Conservation (phyloP, 495 filamentous ascomycete genomes). For the Neurospora intermedia region DNA sequence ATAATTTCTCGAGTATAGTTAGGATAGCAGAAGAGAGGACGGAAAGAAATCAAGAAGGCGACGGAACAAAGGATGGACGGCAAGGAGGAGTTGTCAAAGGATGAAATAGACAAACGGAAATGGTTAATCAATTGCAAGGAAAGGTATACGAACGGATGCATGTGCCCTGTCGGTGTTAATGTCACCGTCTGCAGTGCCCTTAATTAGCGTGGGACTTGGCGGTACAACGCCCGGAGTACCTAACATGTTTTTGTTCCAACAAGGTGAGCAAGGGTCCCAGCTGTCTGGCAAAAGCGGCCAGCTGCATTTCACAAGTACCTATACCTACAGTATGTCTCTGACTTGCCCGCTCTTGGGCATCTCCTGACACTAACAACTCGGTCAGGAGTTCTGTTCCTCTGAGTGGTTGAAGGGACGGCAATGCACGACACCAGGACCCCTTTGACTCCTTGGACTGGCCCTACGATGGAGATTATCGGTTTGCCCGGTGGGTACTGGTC, state of each 20-base stretch:
- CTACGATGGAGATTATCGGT: neutral
- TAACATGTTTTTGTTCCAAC: neutral
- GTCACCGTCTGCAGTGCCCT: neutral
- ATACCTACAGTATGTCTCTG: too few species aligned
- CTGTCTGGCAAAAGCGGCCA: conserved; percentile 10
- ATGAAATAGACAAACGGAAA: neutral
- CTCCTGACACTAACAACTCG: neutral
- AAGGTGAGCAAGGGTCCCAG: conserved; percentile 1
- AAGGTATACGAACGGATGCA: neutral
- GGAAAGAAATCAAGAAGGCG: conserved; percentile 21
- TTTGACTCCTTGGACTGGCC: neutral
- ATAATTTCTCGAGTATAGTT: neutral
- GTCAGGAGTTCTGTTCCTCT: neutral
- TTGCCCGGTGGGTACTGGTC: neutral
- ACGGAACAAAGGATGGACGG: conserved; percentile 1
- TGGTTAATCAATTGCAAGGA: neutral
- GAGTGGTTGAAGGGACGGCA: neutral
- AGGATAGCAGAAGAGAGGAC: conserved; percentile 17
- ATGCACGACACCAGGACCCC: neutral
- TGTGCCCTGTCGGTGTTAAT: neutral
- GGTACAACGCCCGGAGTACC: neutral
- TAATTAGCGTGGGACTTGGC: neutral
- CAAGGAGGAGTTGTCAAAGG: neutral
- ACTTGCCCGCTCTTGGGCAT: neutral
- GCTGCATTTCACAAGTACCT: neutral